Evolutionary conservation across 2,329 filamentous ascomycete genomes (phyloP).

Genomic region (Nigrospora oryzae): DNA sequence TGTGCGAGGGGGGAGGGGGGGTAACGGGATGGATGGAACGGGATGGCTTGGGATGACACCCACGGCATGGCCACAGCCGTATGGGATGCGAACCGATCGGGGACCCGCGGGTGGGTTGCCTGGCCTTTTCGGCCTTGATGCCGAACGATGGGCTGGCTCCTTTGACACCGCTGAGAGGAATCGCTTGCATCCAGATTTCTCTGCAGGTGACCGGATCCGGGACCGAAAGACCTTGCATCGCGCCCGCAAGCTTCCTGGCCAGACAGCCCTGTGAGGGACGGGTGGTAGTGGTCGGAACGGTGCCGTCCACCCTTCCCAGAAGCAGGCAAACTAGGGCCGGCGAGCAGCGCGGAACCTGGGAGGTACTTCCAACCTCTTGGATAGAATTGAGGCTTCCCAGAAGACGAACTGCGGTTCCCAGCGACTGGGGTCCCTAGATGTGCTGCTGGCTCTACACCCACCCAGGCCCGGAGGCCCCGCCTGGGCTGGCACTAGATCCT

Average conservation of each 20-base stretch:
- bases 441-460: background rate
- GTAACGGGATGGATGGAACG: no score
- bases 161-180: no score
- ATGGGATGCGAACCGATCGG: no score
- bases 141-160: no score
- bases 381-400: background rate
- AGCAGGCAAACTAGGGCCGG: background rate
- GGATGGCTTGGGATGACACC: no score
- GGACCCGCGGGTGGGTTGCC: no score
- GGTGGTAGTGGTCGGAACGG: no score
- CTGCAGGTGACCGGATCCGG: background rate
- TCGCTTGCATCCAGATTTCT: no score
- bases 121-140: no score
- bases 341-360: background rate
- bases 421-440: background rate
- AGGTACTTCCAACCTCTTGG: background rate
- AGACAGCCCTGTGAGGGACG: background rate
- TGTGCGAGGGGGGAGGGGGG: no score
- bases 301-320: no score
- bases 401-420: background rate
- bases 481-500: background rate
- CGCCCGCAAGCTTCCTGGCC: background rate
- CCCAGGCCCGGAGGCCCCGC: constrained; percentile 1
- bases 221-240: background rate
- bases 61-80: no score